Evolutionary conservation across 2,329 filamentous ascomycete genomes (phyloP).

Genomic region (Pyrenophora seminiperda): DNA sequence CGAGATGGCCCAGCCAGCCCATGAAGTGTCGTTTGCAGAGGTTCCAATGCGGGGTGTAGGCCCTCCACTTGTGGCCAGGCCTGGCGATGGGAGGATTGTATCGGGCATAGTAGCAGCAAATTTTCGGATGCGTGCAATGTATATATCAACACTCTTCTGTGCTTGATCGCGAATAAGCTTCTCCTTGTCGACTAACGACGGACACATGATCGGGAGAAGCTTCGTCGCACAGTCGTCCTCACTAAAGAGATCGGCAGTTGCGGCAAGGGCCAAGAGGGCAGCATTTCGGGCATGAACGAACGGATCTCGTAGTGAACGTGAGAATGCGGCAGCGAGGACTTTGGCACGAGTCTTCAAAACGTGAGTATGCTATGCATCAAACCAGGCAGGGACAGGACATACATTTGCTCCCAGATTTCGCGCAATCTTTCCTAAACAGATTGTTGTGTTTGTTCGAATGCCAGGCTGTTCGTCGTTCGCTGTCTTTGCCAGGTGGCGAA

Average conservation of each 20-base stretch:
- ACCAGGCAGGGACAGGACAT: constrained; percentile 18
- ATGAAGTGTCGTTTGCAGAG: constrained; percentile 71
- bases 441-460: constrained; percentile 97
- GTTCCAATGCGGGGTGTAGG: constrained; percentile 76
- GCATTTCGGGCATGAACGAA: constrained; percentile 95
- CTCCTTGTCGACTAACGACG: constrained; percentile 89
- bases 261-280: constrained; percentile 80
- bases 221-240: constrained; percentile 88
- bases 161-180: constrained; percentile 92
- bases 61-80: constrained; percentile 52
- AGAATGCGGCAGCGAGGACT: constrained; percentile 90
- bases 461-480: constrained; percentile 97
- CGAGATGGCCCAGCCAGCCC: constrained; percentile 98
- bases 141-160: constrained; percentile 84
- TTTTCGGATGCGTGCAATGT: constrained; percentile 81
- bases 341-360: constrained; percentile 71
- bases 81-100: constrained; percentile 70
- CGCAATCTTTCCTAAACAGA: constrained; percentile 94
- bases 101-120: constrained; percentile 79
- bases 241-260: constrained; percentile 82
- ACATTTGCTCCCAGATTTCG: constrained; percentile 75
- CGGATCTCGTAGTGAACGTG: constrained; percentile 84
- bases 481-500: constrained; percentile 90
- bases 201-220: constrained; percentile 82
- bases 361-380: constrained; percentile 14